Conservation (phyloP, 106 monocot species). For the Dioscorea alata region DNA sequence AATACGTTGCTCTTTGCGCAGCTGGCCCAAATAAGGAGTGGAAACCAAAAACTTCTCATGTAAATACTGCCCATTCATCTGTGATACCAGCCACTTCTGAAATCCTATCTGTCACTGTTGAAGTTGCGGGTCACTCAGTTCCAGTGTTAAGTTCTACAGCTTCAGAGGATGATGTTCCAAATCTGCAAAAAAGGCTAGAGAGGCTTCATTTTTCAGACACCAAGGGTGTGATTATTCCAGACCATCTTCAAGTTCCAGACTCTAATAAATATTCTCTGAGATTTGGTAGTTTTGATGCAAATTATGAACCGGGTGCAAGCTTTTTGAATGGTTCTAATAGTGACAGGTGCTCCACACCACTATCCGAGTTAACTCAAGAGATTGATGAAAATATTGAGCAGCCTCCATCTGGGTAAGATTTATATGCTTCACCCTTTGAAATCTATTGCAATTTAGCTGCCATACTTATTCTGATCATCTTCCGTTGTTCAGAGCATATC, state of each 20-base stretch:
- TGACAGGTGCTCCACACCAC: slow-evolving; percentile 24
- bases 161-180: slow-evolving; percentile 19
- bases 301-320: slow-evolving; percentile 24
- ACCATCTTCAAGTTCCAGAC: slow-evolving; percentile 88
- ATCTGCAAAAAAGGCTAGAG: slow-evolving; percentile 47
- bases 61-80: slow-evolving; percentile 25
- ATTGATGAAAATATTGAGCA: slow-evolving; percentile 38
- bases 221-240: slow-evolving; percentile 83
- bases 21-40: slow-evolving; percentile 64
- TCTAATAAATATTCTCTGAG: slow-evolving; percentile 69
- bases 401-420: slow-evolving; percentile 36
- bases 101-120: slow-evolving; percentile 12
- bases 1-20: slow-evolving; percentile 9
- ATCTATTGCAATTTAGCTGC: not conserved
- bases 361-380: slow-evolving; percentile 29
- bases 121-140: slow-evolving; percentile 11
- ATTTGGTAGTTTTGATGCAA: slow-evolving; percentile 87
- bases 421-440: not conserved
- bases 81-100: slow-evolving; percentile 13
- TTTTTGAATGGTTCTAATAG: slow-evolving; percentile 27
- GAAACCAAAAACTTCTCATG: slow-evolving; percentile 72
- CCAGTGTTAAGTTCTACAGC: slow-evolving; percentile 12
- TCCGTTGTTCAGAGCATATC: not conserved
- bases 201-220: slow-evolving; percentile 49
- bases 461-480: not conserved